These are phyloP conservation scores for Lipomyces lipofer DNA, from an alignment of 805 yeast species.

Conservation along the genomic window DNA sequence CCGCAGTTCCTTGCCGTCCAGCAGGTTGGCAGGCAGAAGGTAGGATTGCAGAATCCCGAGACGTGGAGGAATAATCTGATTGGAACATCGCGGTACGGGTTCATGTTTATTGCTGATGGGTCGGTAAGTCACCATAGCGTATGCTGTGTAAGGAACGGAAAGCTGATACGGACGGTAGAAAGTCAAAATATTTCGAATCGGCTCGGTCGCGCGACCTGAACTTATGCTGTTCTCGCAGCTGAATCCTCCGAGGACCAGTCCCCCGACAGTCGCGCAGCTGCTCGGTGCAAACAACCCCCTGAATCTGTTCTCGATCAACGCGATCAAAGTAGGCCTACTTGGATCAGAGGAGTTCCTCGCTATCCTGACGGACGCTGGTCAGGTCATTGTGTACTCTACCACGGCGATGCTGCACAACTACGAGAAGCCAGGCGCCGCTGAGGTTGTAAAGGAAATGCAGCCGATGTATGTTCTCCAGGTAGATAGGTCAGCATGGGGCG, in stretches of 20 bases:
- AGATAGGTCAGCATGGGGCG: constrained; percentile 28
- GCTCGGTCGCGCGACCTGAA: constrained; percentile 16
- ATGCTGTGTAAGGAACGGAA: background rate
- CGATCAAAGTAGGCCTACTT: constrained; percentile 14
- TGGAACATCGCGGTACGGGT: constrained; percentile 15
- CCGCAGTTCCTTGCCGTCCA: constrained; percentile 8
- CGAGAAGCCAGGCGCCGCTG: constrained; percentile 8
- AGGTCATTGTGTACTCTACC: constrained; percentile 18
- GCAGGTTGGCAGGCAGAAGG: constrained; percentile 10
- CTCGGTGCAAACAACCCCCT: constrained; percentile 27
- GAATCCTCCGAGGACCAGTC: constrained; percentile 16
- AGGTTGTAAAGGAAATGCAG: background rate
- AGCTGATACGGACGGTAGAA: constrained; percentile 7
- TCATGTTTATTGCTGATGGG: constrained; percentile 25
- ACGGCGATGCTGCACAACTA: constrained; percentile 10
- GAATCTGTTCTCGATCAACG: constrained; percentile 22
- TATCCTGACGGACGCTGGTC: constrained; percentile 28
- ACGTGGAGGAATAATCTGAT: constrained; percentile 25
- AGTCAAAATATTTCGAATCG: constrained; percentile 14
- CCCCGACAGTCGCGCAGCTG: constrained; percentile 20
- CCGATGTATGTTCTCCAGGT: constrained; percentile 24
- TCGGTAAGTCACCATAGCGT: constrained; percentile 5
- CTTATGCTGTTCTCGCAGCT: constrained; percentile 9
- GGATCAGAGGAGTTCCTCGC: constrained; percentile 28
- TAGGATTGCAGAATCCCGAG: constrained; percentile 8